phyloP scores from a whole-genome alignment of 768 basidiomycete genomes.

The Boletus tomentosulus region DNA sequence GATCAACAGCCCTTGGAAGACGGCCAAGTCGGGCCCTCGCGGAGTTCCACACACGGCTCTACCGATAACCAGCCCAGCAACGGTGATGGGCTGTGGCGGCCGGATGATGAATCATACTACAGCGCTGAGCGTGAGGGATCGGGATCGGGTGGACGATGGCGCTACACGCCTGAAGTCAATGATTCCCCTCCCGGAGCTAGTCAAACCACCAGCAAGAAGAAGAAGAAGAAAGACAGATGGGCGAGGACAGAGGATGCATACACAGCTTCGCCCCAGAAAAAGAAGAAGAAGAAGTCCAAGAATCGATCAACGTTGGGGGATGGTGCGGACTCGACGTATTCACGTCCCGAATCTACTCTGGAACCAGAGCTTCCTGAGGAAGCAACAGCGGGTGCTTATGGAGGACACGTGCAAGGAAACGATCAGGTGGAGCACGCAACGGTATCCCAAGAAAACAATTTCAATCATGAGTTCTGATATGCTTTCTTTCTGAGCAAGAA shows the following conservation, averaged over 20 bases:
- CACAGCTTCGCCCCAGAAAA: conserved; percentile 42
- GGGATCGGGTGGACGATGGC: conserved; percentile 57
- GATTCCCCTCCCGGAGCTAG: conserved; percentile 45
- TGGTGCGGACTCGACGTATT: conserved; percentile 28
- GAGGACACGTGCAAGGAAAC: conserved; percentile 19
- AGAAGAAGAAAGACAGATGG: conserved; percentile 83
- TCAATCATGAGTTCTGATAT: conserved; percentile 61
- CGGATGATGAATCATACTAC: conserved; percentile 77
- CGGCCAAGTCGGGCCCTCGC: conserved; percentile 53
- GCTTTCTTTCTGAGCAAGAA: neutral
- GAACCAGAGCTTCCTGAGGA: conserved; percentile 63
- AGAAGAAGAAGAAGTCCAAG: conserved; percentile 63
- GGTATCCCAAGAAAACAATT: conserved; percentile 44
- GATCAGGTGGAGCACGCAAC: conserved; percentile 7
- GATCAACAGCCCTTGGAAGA: conserved; percentile 74
- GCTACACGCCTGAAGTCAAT: conserved; percentile 81
- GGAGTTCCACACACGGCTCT: conserved; percentile 8
- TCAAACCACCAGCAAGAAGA: conserved; percentile 47
- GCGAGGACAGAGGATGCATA: conserved; percentile 86
- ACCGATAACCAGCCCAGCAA: conserved; percentile 17
- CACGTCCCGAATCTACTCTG: conserved; percentile 33
- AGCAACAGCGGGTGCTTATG: conserved; percentile 65
- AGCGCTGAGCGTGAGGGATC: conserved; percentile 36
- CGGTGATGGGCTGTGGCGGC: conserved; percentile 61
- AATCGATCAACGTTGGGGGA: conserved; percentile 42